Conservation (phyloP, 176 grass and related monocot genomes). For the Stipa capillata region DNA sequence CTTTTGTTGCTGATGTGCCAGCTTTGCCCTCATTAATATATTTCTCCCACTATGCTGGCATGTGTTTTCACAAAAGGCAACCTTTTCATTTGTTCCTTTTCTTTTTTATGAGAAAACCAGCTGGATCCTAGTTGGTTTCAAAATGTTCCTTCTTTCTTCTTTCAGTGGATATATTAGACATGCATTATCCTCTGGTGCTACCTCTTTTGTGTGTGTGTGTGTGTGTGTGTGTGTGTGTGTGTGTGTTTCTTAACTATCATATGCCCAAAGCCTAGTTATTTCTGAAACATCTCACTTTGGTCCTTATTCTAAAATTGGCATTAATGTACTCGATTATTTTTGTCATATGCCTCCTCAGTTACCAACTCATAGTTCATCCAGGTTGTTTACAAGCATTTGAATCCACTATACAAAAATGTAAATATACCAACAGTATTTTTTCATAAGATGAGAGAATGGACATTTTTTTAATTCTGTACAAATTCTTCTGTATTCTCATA, state of each 20-base stretch:
- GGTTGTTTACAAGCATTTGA: background rate
- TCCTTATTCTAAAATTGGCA: background rate
- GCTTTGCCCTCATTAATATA: background rate
- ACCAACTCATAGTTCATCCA: background rate
- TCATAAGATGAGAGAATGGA: background rate
- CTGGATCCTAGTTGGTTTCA: background rate
- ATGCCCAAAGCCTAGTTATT: background rate
- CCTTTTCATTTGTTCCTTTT: background rate
- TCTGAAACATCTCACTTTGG: background rate
- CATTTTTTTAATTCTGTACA: background rate
- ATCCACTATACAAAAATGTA: background rate
- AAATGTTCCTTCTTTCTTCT: background rate
- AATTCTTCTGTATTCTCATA: background rate
- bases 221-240: background rate
- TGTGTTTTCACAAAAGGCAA: background rate
- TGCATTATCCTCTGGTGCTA: background rate
- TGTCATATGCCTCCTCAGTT: background rate
- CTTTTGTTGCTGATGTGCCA: background rate
- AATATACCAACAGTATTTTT: background rate
- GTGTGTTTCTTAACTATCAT: background rate
- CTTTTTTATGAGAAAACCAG: background rate
- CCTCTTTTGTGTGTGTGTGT: background rate
- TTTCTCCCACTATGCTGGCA: background rate
- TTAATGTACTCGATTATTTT: slow-evolving; percentile 5
- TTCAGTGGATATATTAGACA: background rate